Evolutionary conservation across 129 eudicot genomes (phyloP).

Genomic region (Kitagawia praeruptora): DNA sequence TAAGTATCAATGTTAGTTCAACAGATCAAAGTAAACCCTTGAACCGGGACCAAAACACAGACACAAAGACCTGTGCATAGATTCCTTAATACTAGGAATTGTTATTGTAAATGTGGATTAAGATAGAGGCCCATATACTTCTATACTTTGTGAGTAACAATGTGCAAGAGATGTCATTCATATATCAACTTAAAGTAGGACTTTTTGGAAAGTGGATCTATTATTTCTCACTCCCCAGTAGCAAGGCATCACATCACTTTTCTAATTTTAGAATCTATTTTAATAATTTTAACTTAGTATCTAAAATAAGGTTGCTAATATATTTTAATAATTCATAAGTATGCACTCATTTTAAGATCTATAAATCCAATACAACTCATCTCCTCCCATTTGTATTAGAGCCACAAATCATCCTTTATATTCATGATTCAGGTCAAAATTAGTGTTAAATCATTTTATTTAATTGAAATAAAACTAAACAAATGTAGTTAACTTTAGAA

Average conservation of each 20-base stretch:
- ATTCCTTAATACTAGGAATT: not conserved
- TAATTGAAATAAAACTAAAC: no score
- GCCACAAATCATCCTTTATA: no score
- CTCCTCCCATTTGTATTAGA: no score
- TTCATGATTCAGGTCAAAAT: no score
- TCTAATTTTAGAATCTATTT: no score
- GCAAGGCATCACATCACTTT: not conserved
- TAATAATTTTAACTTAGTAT: no score
- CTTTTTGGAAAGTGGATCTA: not conserved
- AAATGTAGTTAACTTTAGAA: no score
- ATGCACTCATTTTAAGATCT: no score
- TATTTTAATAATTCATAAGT: no score
- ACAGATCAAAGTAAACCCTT: not conserved
- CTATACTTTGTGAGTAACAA: not conserved
- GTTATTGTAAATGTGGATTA: not conserved
- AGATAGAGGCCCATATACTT: not conserved
- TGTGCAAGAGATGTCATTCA: not conserved
- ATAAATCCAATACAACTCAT: no score
- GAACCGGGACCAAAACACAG: not conserved
- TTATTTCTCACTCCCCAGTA: not conserved
- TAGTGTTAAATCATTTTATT: no score
- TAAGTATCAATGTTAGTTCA: not conserved
- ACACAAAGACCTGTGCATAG: not conserved
- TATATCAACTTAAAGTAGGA: not conserved
- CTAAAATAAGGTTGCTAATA: no score